A percentile compares a stretch with the other conserved stretches of the same genome.
Evolutionary conservation across 441 rosid genomes (phyloP).

Genomic region (Erysimum cheiri): DNA sequence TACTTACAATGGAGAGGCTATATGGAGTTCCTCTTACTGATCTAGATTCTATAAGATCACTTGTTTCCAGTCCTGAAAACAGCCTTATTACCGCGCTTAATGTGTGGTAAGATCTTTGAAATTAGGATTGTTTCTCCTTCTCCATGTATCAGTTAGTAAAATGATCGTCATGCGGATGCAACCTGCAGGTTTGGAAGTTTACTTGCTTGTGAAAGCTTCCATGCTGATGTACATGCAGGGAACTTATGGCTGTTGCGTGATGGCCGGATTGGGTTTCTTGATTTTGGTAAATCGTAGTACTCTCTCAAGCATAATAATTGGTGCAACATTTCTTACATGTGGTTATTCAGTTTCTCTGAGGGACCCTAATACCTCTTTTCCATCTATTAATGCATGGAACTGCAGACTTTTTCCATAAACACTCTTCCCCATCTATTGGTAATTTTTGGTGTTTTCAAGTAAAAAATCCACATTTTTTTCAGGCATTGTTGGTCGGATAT

Average conservation of each 20-base stretch:
- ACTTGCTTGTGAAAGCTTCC: conserved; percentile 95
- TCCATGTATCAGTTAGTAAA: conserved; percentile 6
- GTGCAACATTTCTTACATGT: conserved; percentile 26
- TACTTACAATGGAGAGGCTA: conserved; percentile 98
- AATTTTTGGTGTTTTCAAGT: conserved; percentile 33
- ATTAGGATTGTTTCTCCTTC: not conserved
- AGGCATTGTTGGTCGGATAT: conserved; percentile 99
- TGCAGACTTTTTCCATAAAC: not conserved
- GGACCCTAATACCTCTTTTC: not conserved
- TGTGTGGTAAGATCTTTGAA: conserved; percentile 69
- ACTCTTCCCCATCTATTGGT: conserved; percentile 19
- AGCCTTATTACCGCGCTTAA: conserved; percentile 96
- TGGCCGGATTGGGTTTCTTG: conserved; percentile 99
- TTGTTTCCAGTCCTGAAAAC: conserved; percentile 88
- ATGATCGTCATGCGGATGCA: not conserved
- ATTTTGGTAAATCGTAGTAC: conserved; percentile 71
- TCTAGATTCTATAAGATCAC: conserved; percentile 88
- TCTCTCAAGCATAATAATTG: conserved; percentile 23
- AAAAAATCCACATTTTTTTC: conserved; percentile 31
- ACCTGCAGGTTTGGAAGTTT: conserved; percentile 93
- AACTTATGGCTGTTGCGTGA: conserved; percentile 95
- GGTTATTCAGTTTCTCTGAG: not conserved
- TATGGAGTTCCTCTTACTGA: conserved; percentile 99
- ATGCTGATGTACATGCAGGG: conserved; percentile 99
- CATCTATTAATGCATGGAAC: not conserved